Evolutionary conservation across 225 moss, liverwort and hornwort genomes (phyloP).

Genomic region (Climacium dendroides): DNA sequence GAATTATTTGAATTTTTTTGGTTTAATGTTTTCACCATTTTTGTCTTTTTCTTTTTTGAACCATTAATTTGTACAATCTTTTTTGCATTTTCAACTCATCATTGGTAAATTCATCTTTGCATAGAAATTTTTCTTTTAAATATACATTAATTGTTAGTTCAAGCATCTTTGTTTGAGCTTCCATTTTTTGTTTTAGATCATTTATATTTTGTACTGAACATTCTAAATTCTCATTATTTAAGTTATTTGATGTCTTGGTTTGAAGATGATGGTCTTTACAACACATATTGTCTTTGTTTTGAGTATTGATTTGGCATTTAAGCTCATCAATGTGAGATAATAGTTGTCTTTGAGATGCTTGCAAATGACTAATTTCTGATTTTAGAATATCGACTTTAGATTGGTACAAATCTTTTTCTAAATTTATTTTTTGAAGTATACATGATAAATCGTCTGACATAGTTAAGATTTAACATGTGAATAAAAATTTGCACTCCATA

Average conservation of each 20-base stretch:
- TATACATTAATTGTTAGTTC: slow-evolving; percentile 9
- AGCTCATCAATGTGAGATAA: not conserved
- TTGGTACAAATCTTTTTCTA: not conserved
- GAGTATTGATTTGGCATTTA: not conserved
- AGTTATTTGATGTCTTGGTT: not conserved
- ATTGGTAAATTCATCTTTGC: not conserved
- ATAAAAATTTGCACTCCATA: not conserved
- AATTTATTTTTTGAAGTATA: not conserved
- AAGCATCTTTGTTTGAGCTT: slow-evolving; percentile 15
- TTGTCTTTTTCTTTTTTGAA: not conserved
- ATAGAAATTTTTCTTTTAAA: slow-evolving; percentile 1
- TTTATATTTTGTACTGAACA: not conserved
- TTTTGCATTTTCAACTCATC: slow-evolving; percentile 29
- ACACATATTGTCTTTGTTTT: not conserved
- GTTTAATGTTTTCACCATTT: not conserved
- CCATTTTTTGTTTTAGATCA: slow-evolving; percentile 2
- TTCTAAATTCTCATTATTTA: not conserved
- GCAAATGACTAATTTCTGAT: not conserved
- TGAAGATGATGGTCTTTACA: not conserved
- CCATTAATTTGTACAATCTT: not conserved
- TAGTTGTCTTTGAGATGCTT: not conserved
- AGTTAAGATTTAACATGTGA: not conserved
- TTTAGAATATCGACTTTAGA: not conserved
- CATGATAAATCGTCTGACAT: not conserved
- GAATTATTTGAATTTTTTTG: not conserved